Base-by-base conservation (phyloP, 176 grass and related monocot genomes). In the Thinopyrum elongatum region DNA sequence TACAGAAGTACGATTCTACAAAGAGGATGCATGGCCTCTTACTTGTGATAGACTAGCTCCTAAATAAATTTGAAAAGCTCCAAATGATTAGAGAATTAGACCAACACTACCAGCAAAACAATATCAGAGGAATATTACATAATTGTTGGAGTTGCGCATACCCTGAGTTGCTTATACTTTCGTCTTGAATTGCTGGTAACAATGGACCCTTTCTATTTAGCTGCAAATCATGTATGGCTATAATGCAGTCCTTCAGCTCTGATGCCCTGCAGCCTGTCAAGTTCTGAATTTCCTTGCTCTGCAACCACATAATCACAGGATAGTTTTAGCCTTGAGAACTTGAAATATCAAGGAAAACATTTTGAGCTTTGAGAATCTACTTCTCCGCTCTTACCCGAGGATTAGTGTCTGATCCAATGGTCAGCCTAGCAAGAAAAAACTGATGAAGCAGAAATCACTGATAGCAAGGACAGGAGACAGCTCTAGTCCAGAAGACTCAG, bases 401-500 rank as follows among this genome's bases (percentile, higher is more conserved):
- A 83, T 93, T 89, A 21, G 4, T 77, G 79, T 82, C 13, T 13
- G 94, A 92, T 59, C 88, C 82, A 21, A 91, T 63, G 26, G 89
- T 96, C 35, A 96, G 76, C 42, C 85, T 91, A 63, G 92, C 90
- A 90, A 99, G 62, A 73, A 96, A 96, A 17, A 74, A 99, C 49
- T 25, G 70, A 82, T 10, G 97, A 93, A 68, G 97, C 97, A 86
- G 94, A 94, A 85, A 96, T 44, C 30, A 97, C 57, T 10, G 90
- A 94, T 34, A 94, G 94, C 86, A 96, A 78, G 88, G 93, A 99
- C 53, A 78, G 78, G 53, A 94, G 70, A 66, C 90, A 99, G 29
- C 77, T 74, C 80, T 96, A 99, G 65, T 99, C 97, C 29, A 99
- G 63, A n/a, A 99, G 90, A 71, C 92, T 94, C 62, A 99, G 64